phyloP scores from a whole-genome alignment of 495 filamentous ascomycete species.

The Penicillium robsamsonii region DNA sequence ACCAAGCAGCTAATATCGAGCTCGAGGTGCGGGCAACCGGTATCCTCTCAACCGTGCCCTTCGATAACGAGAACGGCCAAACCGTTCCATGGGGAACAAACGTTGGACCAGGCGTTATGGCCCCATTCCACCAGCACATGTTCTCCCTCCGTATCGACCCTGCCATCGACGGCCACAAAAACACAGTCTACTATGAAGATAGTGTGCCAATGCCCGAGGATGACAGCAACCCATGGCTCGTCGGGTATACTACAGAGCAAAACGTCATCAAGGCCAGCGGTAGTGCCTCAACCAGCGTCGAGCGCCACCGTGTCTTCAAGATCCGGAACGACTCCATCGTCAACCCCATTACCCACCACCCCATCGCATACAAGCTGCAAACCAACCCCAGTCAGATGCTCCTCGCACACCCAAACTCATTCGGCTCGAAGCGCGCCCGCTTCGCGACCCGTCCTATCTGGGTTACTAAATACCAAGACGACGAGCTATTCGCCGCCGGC shows the following conservation, averaged over 20 bases:
- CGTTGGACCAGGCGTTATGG: conserved; percentile 81
- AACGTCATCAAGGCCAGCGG: conserved; percentile 61
- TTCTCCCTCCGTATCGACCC: conserved; percentile 90
- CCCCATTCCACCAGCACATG: conserved; percentile 80
- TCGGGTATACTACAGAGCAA: conserved; percentile 67
- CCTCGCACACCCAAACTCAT: conserved; percentile 66
- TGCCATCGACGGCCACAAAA: conserved; percentile 69
- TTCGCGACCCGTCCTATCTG: conserved; percentile 84
- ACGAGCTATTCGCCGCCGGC: conserved; percentile 79
- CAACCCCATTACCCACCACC: conserved; percentile 72
- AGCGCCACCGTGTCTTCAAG: conserved; percentile 72
- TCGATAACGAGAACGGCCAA: conserved; percentile 55
- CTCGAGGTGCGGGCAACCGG: conserved; percentile 89
- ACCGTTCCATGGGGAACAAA: conserved; percentile 74
- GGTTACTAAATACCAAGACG: conserved; percentile 74
- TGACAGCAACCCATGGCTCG: conserved; percentile 69
- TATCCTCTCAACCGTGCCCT: conserved; percentile 78
- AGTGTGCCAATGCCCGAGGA: conserved; percentile 69
- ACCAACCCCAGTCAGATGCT: conserved; percentile 74
- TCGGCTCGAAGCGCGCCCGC: conserved; percentile 71
- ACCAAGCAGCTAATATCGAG: conserved; percentile 76
- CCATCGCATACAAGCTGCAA: conserved; percentile 77
- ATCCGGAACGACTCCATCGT: conserved; percentile 68
- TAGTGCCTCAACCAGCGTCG: conserved; percentile 60
- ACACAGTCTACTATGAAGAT: conserved; percentile 70